These are phyloP conservation scores for Metschnikowia amazonensis DNA, from an alignment of 805 yeast genomes.

Conservation along the genomic window DNA sequence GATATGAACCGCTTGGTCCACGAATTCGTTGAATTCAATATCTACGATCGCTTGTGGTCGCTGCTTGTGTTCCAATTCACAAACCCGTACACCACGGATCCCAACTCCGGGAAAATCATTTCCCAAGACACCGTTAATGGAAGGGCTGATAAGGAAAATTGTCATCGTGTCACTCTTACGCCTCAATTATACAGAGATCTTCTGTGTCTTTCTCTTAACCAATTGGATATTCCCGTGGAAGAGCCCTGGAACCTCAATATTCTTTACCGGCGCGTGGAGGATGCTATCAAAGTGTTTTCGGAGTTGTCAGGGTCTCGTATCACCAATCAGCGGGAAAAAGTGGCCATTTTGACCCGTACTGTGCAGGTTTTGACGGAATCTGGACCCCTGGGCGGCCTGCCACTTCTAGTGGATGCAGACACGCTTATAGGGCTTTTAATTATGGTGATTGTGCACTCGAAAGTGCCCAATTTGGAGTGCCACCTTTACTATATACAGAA, in stretches of 20 bases:
- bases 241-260: slow-evolving; percentile 39
- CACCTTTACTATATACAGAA: slow-evolving; percentile 64
- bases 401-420: slow-evolving; percentile 68
- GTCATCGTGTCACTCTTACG: slow-evolving; percentile 20
- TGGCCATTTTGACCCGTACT: slow-evolving; percentile 47
- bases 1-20: slow-evolving; percentile 55
- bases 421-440: slow-evolving; percentile 68
- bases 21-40: slow-evolving; percentile 65
- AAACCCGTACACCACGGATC: slow-evolving; percentile 9
- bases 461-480: slow-evolving; percentile 53
- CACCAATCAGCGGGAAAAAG: slow-evolving; percentile 44
- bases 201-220: slow-evolving; percentile 45
- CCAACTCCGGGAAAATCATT: too few species aligned
- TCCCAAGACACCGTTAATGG: background rate
- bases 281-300: slow-evolving; percentile 52
- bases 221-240: slow-evolving; percentile 43
- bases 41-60: slow-evolving; percentile 67
- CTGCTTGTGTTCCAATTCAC: slow-evolving; percentile 34
- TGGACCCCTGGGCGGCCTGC: slow-evolving; percentile 8
- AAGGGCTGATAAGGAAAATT: too few species aligned
- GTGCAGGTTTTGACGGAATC: slow-evolving; percentile 45
- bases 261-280: slow-evolving; percentile 38
- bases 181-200: slow-evolving; percentile 32
- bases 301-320: slow-evolving; percentile 39
- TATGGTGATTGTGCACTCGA: slow-evolving; percentile 64